phyloP scores from a whole-genome alignment of 108 stramenopile species.

The Epithemia pelagica region DNA sequence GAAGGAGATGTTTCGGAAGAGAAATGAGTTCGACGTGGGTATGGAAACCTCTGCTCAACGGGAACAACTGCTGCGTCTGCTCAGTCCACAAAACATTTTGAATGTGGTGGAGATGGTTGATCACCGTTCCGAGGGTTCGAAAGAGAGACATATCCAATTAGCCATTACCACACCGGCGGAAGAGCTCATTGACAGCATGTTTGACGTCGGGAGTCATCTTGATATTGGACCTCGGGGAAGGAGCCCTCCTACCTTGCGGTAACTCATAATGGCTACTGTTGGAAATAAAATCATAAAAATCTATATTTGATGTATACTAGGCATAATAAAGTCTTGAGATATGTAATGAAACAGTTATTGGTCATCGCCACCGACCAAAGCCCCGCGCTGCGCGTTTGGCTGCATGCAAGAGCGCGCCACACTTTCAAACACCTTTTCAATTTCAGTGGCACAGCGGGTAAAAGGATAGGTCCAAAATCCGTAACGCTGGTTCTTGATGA shows the following conservation, averaged over 20 bases:
- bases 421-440: conserved; percentile 96
- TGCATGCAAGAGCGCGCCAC: conserved; percentile 90
- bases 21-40: background rate
- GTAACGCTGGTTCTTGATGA: conserved; percentile 99
- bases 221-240: background rate
- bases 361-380: conserved; percentile 23
- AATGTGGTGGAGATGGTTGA: background rate
- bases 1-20: background rate
- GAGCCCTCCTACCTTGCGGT: too few species aligned
- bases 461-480: conserved; percentile 97
- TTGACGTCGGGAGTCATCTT: background rate
- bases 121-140: background rate
- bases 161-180: background rate
- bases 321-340: too few species aligned
- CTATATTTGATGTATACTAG: too few species aligned
- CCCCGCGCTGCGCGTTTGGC: conserved; percentile 21
- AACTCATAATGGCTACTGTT: too few species aligned
- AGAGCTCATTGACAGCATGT: conserved; percentile 1
- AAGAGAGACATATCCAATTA: background rate
- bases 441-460: conserved; percentile 96
- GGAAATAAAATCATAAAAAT: too few species aligned
- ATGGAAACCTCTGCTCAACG: background rate
- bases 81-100: conserved; percentile 2
- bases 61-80: background rate
- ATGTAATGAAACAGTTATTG: conserved; percentile 2